A percentile compares a stretch with the other conserved stretches of the same genome.
Conservation (phyloP, 768 basidiomycete genomes). For the Pilatotrama ljubarskyi region DNA sequence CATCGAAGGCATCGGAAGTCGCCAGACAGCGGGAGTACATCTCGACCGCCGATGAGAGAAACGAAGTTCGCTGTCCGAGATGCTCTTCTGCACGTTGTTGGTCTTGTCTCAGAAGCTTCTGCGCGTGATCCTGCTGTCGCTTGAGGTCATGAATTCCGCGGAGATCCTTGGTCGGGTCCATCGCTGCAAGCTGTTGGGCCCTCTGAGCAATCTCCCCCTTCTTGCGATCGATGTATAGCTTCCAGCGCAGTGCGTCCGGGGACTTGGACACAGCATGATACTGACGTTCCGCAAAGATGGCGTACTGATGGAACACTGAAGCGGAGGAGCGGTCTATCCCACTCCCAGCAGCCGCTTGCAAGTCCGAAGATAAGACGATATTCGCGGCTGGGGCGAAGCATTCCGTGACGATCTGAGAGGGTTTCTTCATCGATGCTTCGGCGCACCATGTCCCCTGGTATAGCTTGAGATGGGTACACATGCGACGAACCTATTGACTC, state of each 20-base stretch:
- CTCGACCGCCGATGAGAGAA: slow-evolving; percentile 72
- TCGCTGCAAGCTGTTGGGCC: slow-evolving; percentile 36
- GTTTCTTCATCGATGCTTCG: slow-evolving; percentile 80
- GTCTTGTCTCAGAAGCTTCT: slow-evolving; percentile 55
- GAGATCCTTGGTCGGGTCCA: slow-evolving; percentile 16
- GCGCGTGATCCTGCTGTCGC: slow-evolving; percentile 41
- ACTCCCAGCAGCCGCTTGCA: background rate
- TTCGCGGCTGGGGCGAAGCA: slow-evolving; percentile 70
- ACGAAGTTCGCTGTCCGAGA: slow-evolving; percentile 49
- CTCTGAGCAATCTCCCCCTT: slow-evolving; percentile 63
- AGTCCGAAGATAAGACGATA: slow-evolving; percentile 26
- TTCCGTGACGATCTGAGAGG: slow-evolving; percentile 62
- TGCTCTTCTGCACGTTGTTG: slow-evolving; percentile 43
- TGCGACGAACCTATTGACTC: slow-evolving; percentile 22
- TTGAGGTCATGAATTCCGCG: slow-evolving; percentile 33
- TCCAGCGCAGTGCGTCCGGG: slow-evolving; percentile 67
- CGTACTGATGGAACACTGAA: slow-evolving; percentile 76
- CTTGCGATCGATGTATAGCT: slow-evolving; percentile 74
- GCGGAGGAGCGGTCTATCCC: slow-evolving; percentile 32
- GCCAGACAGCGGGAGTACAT: slow-evolving; percentile 85
- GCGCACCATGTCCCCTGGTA: slow-evolving; percentile 87
- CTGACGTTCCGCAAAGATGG: slow-evolving; percentile 87
- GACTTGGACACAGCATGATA: slow-evolving; percentile 71
- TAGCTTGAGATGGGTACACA: background rate
- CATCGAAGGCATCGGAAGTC: slow-evolving; percentile 71